phyloP scores from a whole-genome alignment of 176 grass and related monocot species.

The Dendrocalamus sinicus region DNA sequence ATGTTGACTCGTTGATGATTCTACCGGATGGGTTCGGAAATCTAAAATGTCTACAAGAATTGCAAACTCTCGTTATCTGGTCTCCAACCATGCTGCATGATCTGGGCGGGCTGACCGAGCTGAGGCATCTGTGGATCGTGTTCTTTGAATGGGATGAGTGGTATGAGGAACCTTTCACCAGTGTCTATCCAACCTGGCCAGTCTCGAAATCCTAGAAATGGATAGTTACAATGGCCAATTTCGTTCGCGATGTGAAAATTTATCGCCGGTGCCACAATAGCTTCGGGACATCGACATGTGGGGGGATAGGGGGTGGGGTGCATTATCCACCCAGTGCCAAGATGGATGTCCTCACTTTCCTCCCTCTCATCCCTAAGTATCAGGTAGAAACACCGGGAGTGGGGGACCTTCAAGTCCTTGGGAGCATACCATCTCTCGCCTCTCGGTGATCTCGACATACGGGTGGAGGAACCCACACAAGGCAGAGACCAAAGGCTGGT shows the following conservation, averaged over 20 bases:
- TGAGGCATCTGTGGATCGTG: background rate
- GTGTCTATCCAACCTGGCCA: conserved; percentile 7
- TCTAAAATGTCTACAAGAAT: background rate
- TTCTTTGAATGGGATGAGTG: background rate
- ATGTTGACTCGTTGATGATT: fast-evolving
- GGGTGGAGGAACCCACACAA: fast-evolving
- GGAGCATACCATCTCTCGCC: background rate
- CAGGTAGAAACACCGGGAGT: too few species aligned
- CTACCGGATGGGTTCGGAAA: background rate
- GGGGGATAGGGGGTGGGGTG: too few species aligned
- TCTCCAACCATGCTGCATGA: background rate
- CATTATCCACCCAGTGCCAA: background rate
- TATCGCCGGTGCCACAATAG: background rate
- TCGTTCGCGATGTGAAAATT: background rate
- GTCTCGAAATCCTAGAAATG: background rate
- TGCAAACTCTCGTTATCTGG: fast-evolving
- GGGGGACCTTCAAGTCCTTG: background rate
- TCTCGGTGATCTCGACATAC: background rate
- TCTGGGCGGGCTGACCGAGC: background rate
- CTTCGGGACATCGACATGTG: background rate
- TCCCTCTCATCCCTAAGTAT: too few species aligned
- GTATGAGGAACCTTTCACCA: background rate
- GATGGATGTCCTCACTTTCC: conserved; percentile 23
- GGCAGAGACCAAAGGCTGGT: background rate
- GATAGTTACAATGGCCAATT: too few species aligned